Evolutionary conservation across 805 yeast genomes (phyloP), one percentile per base, ranked within the genome.

Genomic region (Lachancea nothofagi): DNA sequence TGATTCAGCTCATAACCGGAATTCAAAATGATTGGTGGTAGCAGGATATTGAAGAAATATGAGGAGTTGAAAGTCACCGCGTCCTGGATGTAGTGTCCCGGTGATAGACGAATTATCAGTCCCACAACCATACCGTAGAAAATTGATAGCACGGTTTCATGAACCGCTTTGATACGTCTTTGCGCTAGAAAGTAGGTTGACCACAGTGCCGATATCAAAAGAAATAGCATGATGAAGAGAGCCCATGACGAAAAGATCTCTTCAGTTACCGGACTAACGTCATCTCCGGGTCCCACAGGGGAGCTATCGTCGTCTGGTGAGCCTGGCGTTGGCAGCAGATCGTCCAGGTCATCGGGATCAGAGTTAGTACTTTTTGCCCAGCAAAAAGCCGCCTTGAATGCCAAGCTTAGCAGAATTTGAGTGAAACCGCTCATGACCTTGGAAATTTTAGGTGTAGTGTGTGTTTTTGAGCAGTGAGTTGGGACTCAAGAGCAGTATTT

Each of bases 181-280:
- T 87, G 96, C 55, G 90, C 96, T 35, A 93, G 69, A 58, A 84
- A 90, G 64, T 90, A 93, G 22, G 95, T 82, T 3, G 96, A 86
- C 97, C 97, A 93, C 38, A 93, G 67, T 0, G 98, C 96, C 7
- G 89, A 75, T 43, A 90, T 83, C 33, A 93, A 67, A 32, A 93
- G 69, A 42, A 83, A 77, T 35, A 93, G 61, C 47, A 93, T 70
- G 43, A 93, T 94, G 62, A 88, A 89, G 22, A 93, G 66, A 0
- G 98, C 97, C 99, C 98, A 93, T 0, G 97, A 87, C 4, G 95
- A 84, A 61, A 88, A 93, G 52, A 93, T 87, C 62, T 93, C 99
- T 53, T 90, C 96, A 3, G 90, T 79, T 15, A 87, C 83, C 0
- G 97, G 96, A 54, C 85, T 87, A 5, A 80, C 71, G 22, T 71